A percentile compares a stretch with the other conserved stretches of the same genome.
phyloP scores from a whole-genome alignment of 2,329 filamentous ascomycete genomes.

The Aureobasidium uvarum region DNA sequence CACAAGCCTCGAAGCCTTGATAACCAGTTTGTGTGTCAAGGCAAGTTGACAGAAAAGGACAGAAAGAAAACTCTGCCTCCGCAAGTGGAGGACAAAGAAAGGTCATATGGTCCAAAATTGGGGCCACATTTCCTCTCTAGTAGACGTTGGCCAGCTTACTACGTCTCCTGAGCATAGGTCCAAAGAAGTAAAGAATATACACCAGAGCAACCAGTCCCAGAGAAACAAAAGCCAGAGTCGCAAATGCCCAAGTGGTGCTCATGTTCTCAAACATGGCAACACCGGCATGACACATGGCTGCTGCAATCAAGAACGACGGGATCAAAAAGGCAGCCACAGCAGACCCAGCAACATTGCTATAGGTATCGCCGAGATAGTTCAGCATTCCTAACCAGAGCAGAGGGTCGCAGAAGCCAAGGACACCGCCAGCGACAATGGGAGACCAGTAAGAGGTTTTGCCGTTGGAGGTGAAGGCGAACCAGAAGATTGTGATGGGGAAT shows the following conservation, averaged over 20 bases:
- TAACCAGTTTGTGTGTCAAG: no score
- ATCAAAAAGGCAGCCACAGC: conserved; percentile 25
- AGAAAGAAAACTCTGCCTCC: no score
- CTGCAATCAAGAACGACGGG: conserved; percentile 21
- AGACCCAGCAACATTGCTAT: conserved; percentile 23
- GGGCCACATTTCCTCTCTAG: not conserved
- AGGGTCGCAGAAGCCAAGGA: conserved; percentile 26
- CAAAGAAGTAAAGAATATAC: conserved; percentile 25
- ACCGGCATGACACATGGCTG: conserved; percentile 25
- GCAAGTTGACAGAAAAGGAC: not conserved
- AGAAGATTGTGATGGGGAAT: conserved; percentile 24
- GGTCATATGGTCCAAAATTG: no score
- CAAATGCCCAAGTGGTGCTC: conserved; percentile 24
- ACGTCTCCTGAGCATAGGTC: conserved; percentile 10
- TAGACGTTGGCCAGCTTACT: conserved; percentile 23
- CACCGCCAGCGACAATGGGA: conserved; percentile 22
- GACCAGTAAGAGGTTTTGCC: conserved; percentile 16
- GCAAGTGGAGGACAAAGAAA: no score
- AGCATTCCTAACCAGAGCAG: conserved; percentile 26
- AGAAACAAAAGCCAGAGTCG: conserved; percentile 20
- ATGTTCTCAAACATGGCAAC: conserved; percentile 26
- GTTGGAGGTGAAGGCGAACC: conserved; percentile 27
- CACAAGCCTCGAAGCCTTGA: not conserved
- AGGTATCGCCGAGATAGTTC: conserved; percentile 20
- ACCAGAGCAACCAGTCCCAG: conserved; percentile 20